Base-by-base conservation (phyloP, 1,139 yeast genomes). In the Geotrichum aggregatum region DNA sequence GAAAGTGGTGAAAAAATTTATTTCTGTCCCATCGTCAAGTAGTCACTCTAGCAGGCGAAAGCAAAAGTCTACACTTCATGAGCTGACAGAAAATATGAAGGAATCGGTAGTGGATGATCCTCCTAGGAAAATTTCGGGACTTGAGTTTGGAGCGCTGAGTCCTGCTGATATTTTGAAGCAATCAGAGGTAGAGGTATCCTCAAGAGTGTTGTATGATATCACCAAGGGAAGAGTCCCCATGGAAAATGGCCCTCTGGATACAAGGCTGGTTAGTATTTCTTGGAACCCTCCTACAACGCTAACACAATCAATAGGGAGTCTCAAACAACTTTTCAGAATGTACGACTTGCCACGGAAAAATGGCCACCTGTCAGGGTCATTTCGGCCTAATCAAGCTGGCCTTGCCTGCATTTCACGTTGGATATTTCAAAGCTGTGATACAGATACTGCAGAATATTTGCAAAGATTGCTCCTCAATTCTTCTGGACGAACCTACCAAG, bases 351-450 rank as follows among this genome's bases (percentile, higher is more conserved):
- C 89, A 83, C 61, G 98, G 98, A 7, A 83, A 83, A 61, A 73
- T 94, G 62, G 96, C 96, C 0, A 80, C 95, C 1, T 94, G 99
- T 68, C 97, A 92, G 70, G 99, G 99, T 52, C 99, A 94, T 71
- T 94, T 94, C 68, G 99, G 99, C 42, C 96, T 94, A 65, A 81
- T 94, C 58, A 80, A 88, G 61, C 76, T 94, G 51, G 96, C 98
- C 0, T 74, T 94, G 48, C 99, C 99, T 1, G 98, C 91, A 16
- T 94, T 92, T 72, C 98, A 94, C 66, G 95, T 92, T 44, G 99
- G 99, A 4, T 94, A 89, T 67, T 92, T 94, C 76, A 92, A 91
- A 68, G 84, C 94, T 39, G 87, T 88, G 38, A 87, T 94, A 59
- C 85, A 83, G 63, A 91, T 94, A 49, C 73, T 94, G 53, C 98